Percentiles rank a stretch among this genome's conserved stretches.
phyloP scores from a whole-genome alignment of 495 filamentous ascomycete species.

The Neurospora sp. region DNA sequence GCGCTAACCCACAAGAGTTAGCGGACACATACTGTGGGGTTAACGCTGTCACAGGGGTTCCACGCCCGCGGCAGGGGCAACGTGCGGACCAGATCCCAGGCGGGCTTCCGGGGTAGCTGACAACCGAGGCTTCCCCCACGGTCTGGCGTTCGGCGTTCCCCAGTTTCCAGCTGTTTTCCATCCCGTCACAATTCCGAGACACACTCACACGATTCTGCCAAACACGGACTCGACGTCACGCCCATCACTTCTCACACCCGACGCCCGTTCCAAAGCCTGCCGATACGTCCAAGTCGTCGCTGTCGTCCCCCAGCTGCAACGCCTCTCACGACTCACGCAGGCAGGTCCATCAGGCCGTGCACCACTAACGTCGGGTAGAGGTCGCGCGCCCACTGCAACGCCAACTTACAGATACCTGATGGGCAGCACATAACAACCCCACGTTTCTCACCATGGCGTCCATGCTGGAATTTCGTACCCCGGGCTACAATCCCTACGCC shows the following conservation, averaged over 20 bases:
- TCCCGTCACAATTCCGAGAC: neutral
- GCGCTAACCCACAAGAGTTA: neutral
- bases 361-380: neutral
- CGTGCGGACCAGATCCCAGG: neutral
- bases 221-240: neutral
- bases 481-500: slow-evolving; percentile 87
- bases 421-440: slow-evolving; percentile 3
- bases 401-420: neutral
- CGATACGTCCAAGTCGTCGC: neutral
- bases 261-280: neutral
- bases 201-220: neutral
- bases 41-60: neutral
- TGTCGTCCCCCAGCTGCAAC: neutral
- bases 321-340: neutral
- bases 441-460: slow-evolving; percentile 24
- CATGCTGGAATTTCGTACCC: slow-evolving; percentile 90
- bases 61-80: neutral
- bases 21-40: neutral
- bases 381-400: neutral
- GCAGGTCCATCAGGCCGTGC: neutral
- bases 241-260: neutral
- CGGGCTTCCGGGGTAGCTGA: neutral
- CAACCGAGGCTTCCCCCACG: slow-evolving; percentile 1
- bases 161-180: neutral
- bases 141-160: neutral